Conservation (phyloP, 768 basidiomycete genomes). For the Calocybe indica region DNA sequence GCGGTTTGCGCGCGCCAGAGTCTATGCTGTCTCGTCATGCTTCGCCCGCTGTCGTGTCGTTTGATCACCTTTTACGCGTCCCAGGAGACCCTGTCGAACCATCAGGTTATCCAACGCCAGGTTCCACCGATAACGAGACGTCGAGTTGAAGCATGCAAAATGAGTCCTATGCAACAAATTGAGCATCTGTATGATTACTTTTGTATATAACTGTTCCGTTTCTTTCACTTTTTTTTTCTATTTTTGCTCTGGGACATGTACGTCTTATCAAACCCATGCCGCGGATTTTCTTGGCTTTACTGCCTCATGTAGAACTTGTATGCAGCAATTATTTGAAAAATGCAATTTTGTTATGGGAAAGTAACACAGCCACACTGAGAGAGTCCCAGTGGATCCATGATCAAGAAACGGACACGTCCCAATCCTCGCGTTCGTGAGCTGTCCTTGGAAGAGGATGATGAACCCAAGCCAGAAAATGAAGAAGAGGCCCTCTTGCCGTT, state of each 20-base stretch:
- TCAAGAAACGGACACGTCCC: slow-evolving; percentile 72
- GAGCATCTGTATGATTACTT: slow-evolving; percentile 6
- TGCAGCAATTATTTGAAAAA: too few species aligned
- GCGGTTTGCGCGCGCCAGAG: slow-evolving; percentile 63
- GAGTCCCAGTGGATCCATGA: slow-evolving; percentile 30
- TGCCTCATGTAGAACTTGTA: too few species aligned
- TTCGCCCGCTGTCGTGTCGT: slow-evolving; percentile 25
- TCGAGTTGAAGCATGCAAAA: slow-evolving; percentile 17
- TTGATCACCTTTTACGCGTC: slow-evolving; percentile 5
- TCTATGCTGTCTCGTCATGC: slow-evolving; percentile 44
- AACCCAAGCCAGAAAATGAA: slow-evolving; percentile 31
- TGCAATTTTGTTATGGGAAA: not conserved
- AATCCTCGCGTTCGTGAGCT: slow-evolving; percentile 49
- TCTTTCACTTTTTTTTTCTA: slow-evolving; percentile 4
- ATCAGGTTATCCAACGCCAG: slow-evolving; percentile 44
- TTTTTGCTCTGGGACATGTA: too few species aligned
- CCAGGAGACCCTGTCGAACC: slow-evolving; percentile 18
- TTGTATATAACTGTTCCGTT: slow-evolving; percentile 8
- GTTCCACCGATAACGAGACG: slow-evolving; percentile 36
- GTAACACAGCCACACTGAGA: slow-evolving; percentile 12
- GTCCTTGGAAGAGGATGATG: slow-evolving; percentile 35
- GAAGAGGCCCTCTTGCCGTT: slow-evolving; percentile 51
- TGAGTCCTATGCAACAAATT: not conserved
- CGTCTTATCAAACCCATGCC: not conserved
- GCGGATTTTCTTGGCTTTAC: too few species aligned